phyloP scores from a whole-genome alignment of 1,284 basidiomycete species.

The Volvariella volvacea region DNA sequence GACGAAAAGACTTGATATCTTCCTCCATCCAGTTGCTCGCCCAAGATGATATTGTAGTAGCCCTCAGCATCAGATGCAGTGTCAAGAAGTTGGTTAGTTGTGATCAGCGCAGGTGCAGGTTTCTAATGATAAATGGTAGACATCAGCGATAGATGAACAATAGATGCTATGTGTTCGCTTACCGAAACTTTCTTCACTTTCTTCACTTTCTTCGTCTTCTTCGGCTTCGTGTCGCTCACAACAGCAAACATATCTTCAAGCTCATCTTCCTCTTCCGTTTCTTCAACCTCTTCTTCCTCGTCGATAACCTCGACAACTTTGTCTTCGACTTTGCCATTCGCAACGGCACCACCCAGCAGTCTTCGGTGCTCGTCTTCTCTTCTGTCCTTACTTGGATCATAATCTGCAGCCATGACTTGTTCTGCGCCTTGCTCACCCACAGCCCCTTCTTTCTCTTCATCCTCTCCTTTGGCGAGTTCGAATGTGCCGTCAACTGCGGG shows the following conservation, averaged over 20 bases:
- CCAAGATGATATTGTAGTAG: slow-evolving; percentile 92
- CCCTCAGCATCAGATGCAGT: slow-evolving; percentile 86
- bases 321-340: slow-evolving; percentile 6
- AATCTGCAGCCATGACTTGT: slow-evolving; percentile 87
- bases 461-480: slow-evolving; percentile 51
- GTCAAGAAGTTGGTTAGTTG: slow-evolving; percentile 58
- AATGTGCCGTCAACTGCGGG: slow-evolving; percentile 31
- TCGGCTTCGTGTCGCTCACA: slow-evolving; percentile 31
- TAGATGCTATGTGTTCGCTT: slow-evolving; percentile 18
- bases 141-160: slow-evolving; percentile 9
- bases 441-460: slow-evolving; percentile 19
- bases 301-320: slow-evolving; percentile 23
- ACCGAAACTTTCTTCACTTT: slow-evolving; percentile 52
- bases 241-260: slow-evolving; percentile 89
- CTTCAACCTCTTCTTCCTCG: slow-evolving; percentile 55
- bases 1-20: slow-evolving; percentile 93
- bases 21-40: slow-evolving; percentile 89
- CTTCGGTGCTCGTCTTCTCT: slow-evolving; percentile 75
- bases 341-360: slow-evolving; percentile 29
- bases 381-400: slow-evolving; percentile 83
- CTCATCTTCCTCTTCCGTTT: slow-evolving; percentile 67
- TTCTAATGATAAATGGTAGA: slow-evolving; percentile 41
- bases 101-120: slow-evolving; percentile 56
- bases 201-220: slow-evolving; percentile 39
- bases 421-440: slow-evolving; percentile 44